phyloP scores from a whole-genome alignment of 1,284 basidiomycete genomes.

The Tilletiopsis washingtonensis region DNA sequence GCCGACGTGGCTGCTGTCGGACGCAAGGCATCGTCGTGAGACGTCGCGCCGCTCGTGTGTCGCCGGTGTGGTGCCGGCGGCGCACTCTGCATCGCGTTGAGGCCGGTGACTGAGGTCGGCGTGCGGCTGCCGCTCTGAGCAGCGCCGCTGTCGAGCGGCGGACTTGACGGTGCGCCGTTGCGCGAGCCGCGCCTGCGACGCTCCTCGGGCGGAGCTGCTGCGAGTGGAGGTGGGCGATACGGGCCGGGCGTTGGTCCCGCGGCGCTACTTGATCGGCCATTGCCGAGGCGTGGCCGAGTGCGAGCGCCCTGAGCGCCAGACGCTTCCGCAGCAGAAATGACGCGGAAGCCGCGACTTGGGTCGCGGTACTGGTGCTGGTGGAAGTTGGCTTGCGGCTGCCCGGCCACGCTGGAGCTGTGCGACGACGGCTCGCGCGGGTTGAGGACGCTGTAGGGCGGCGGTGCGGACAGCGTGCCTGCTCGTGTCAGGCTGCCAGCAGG shows the following conservation, averaged over 20 bases:
- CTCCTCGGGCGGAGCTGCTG: too few species aligned
- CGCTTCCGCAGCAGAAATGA: constrained; percentile 26
- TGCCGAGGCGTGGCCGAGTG: constrained; percentile 5
- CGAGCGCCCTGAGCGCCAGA: constrained; percentile 20
- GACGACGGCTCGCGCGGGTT: constrained; percentile 41
- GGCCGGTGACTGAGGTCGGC: too few species aligned
- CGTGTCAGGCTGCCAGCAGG: constrained; percentile 11
- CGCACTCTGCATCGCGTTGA: too few species aligned
- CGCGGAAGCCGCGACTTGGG: constrained; percentile 30
- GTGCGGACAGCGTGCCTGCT: constrained; percentile 23
- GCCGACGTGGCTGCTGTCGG: constrained; percentile 4
- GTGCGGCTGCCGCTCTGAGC: too few species aligned
- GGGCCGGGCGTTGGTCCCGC: neutral
- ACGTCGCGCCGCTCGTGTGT: constrained; percentile 6
- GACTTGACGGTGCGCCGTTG: too few species aligned
- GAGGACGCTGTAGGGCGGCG: constrained; percentile 31
- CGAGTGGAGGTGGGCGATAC: neutral
- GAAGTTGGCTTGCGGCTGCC: constrained; percentile 41
- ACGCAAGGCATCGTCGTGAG: too few species aligned
- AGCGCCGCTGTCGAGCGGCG: constrained; percentile 1
- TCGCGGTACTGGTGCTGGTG: constrained; percentile 36
- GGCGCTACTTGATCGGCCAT: too few species aligned
- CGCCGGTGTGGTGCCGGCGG: constrained; percentile 3
- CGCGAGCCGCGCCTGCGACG: too few species aligned
- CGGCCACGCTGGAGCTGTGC: constrained; percentile 41